Evolutionary conservation across 805 yeast species (phyloP).

Genomic region (Hanseniaspora clermontiae): DNA sequence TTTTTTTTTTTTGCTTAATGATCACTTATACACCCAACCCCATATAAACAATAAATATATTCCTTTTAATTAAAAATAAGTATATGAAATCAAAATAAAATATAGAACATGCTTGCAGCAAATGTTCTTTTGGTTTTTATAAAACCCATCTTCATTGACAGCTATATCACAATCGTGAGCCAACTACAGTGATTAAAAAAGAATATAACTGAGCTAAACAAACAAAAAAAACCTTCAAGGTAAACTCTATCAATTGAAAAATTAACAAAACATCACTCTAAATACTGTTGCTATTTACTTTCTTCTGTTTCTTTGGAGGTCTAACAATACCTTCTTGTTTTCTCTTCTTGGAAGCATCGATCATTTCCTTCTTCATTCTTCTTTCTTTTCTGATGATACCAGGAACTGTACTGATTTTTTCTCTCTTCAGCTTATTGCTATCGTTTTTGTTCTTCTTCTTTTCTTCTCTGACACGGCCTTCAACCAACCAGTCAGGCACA

Average conservation of each 20-base stretch:
- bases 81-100: not conserved
- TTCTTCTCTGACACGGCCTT: conserved; percentile 18
- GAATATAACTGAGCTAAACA: no score
- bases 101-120: no score
- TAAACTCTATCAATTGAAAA: not conserved
- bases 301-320: conserved; percentile 5
- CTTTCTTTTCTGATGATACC: conserved; percentile 51
- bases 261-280: not conserved
- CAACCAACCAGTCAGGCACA: conserved; percentile 65
- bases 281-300: not conserved
- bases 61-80: not conserved
- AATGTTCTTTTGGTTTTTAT: no score
- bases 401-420: conserved; percentile 76
- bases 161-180: no score
- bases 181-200: not conserved
- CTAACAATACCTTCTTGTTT: conserved; percentile 24
- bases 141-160: no score
- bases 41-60: not conserved
- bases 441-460: conserved; percentile 24
- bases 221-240: no score
- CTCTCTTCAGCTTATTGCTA: conserved; percentile 48
- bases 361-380: conserved; percentile 54
- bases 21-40: not conserved
- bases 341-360: conserved; percentile 58
- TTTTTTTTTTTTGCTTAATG: not conserved